These are phyloP conservation scores for Saxispiralis lemnorum DNA, from an alignment of 495 filamentous ascomycete genomes.

Conservation along the genomic window DNA sequence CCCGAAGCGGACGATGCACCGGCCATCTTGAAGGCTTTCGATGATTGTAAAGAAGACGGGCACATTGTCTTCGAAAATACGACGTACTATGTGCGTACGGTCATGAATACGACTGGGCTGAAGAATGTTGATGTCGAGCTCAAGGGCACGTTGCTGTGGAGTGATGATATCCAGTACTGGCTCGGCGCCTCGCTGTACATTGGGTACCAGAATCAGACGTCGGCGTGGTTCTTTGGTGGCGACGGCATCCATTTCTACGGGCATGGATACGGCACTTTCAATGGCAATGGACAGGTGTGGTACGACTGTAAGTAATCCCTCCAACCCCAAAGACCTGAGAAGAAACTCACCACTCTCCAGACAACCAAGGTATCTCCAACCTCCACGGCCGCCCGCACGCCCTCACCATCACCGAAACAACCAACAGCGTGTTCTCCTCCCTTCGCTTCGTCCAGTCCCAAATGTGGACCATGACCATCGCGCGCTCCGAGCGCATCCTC, in stretches of 20 bases:
- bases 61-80: constrained; percentile 24
- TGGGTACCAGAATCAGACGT: constrained; percentile 32
- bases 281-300: constrained; percentile 30
- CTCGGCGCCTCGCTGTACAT: constrained; percentile 25
- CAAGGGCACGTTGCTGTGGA: constrained; percentile 23
- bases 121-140: constrained; percentile 25
- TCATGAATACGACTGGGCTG: constrained; percentile 27
- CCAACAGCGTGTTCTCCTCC: constrained; percentile 21
- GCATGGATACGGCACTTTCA: constrained; percentile 27
- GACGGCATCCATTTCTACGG: constrained; percentile 21
- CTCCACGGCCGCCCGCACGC: constrained; percentile 28
- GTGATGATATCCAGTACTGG: constrained; percentile 17
- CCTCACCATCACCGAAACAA: constrained; percentile 25
- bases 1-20: constrained; percentile 6
- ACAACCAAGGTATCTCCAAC: constrained; percentile 14
- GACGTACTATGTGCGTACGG: background rate
- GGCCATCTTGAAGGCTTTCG: constrained; percentile 27
- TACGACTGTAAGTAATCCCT: constrained; percentile 22
- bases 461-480: constrained; percentile 29
- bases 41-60: constrained; percentile 24
- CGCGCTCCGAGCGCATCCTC: constrained; percentile 21
- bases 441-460: constrained; percentile 22
- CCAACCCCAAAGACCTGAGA: no score
- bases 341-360: no score
- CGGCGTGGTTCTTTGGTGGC: constrained; percentile 30